Base-by-base conservation (phyloP, 2,329 filamentous ascomycete genomes). In the Ilyonectria sp. region DNA sequence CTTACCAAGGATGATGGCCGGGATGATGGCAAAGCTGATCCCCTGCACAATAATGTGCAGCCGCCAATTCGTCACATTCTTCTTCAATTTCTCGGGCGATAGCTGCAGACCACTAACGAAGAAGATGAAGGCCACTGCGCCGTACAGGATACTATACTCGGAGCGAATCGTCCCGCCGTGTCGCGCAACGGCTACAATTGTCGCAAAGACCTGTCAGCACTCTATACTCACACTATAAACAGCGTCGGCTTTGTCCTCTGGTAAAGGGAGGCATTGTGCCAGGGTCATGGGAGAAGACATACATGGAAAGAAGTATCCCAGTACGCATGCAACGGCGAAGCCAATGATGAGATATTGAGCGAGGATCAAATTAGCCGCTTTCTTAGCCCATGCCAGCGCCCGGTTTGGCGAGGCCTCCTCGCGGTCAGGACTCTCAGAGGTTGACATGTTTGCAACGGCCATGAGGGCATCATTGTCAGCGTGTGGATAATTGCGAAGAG, bases 61-160 rank as follows among this genome's bases (percentile, higher is more conserved):
- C 21, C 90, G 87, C 90, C 90, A 93, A 65, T 92, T 91, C 62
- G 85, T 84, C 65, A 89, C 84, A 73, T 93, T 92, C 58, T 84
- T 80, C 49, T 87, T 79, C 10, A 93, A 82, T 72, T 92, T 89
- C 37, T 85, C 82, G 0, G 88, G 89, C 8, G 90, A 86, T 19
- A 94, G 87, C 58, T 92, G 92, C 72, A 93, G 85, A 4, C 92
- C 92, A 62, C 91, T 93, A 71, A 93, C 85, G 63, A 93, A 83
- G 78, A 94, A 94, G 73, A 93, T 92, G 73, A 93, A 80, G 19
- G 86, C 89, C 33, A 94, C 90, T 21, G 87, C 89, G 35, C 91
- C 90, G 76, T 94, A 94, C 33, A 93, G 84, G 60, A 93, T 87
- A 82, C 74, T 89, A 82, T 81, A 87, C 79, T 82, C 88, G 73